Evolutionary conservation across 2,329 filamentous ascomycete species (phyloP).

Genomic region (Cercospora brassicicola): DNA sequence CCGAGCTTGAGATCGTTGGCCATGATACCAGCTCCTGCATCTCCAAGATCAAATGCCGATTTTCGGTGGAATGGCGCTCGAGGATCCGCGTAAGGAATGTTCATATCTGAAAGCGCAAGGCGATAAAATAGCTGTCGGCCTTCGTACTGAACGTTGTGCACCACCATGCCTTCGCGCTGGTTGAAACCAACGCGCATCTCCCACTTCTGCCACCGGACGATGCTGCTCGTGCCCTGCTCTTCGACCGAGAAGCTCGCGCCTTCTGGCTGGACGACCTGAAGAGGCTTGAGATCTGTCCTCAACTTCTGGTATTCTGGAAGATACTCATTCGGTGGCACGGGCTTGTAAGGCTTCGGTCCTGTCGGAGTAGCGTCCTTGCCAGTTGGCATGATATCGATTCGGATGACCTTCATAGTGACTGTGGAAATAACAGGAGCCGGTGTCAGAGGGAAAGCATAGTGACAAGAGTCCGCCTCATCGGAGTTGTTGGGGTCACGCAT

Average conservation of each 20-base stretch:
- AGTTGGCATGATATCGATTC: slow-evolving; percentile 69
- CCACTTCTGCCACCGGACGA: slow-evolving; percentile 65
- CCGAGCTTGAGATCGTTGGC: slow-evolving; percentile 69
- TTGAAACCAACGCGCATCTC: slow-evolving; percentile 62
- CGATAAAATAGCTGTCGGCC: slow-evolving; percentile 66
- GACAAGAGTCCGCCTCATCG: slow-evolving; percentile 62
- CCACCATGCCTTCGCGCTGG: slow-evolving; percentile 63
- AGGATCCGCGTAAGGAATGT: slow-evolving; percentile 63
- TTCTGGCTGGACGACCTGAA: slow-evolving; percentile 70
- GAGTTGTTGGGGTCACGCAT: slow-evolving; percentile 63
- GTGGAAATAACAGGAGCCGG: slow-evolving; percentile 68
- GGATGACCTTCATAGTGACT: slow-evolving; percentile 60
- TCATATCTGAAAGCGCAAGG: slow-evolving; percentile 67
- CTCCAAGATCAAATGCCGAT: slow-evolving; percentile 68
- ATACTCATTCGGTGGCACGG: slow-evolving; percentile 64
- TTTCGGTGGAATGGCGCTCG: slow-evolving; percentile 68
- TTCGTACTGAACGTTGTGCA: slow-evolving; percentile 60
- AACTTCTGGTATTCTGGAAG: slow-evolving; percentile 56
- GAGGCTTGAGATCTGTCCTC: slow-evolving; percentile 59
- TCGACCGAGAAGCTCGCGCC: slow-evolving; percentile 65
- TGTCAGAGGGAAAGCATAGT: slow-evolving; percentile 67
- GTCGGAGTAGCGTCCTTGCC: slow-evolving; percentile 62
- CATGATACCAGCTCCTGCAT: slow-evolving; percentile 65
- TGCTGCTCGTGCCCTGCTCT: slow-evolving; percentile 52
- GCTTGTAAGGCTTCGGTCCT: slow-evolving; percentile 57